Conservation (phyloP, 2,329 filamentous ascomycete species). For the Aspergillus bombycis region DNA sequence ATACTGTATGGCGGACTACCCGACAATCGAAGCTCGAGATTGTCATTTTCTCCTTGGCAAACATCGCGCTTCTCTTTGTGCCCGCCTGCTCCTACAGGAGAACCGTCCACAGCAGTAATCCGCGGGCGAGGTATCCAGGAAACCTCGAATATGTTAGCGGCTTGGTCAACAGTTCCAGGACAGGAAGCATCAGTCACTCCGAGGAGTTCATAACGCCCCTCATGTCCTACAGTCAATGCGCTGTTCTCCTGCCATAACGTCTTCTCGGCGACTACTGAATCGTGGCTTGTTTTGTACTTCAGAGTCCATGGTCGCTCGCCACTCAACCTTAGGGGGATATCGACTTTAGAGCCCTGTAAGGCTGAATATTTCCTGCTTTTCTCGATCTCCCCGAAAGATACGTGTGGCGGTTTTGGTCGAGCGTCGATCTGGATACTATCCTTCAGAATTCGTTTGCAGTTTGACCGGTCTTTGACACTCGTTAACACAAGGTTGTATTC, state of each 20-base stretch:
- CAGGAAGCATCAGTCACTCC: constrained; percentile 79
- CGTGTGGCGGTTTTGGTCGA: constrained; percentile 83
- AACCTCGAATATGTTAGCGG: constrained; percentile 75
- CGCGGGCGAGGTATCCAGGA: constrained; percentile 83
- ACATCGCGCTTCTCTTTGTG: constrained; percentile 76
- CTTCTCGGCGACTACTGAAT: constrained; percentile 54
- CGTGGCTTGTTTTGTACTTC: constrained; percentile 67
- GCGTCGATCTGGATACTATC: constrained; percentile 85
- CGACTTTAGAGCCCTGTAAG: constrained; percentile 73
- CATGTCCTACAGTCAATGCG: constrained; percentile 64
- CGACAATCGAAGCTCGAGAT: constrained; percentile 76
- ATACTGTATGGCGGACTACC: constrained; percentile 83
- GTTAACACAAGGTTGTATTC: constrained; percentile 87
- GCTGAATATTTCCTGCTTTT: constrained; percentile 74
- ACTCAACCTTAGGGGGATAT: constrained; percentile 80
- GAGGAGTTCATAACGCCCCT: constrained; percentile 78
- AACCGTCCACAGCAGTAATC: constrained; percentile 60
- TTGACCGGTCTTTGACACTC: constrained; percentile 81
- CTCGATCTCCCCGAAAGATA: constrained; percentile 81
- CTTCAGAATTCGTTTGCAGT: constrained; percentile 83
- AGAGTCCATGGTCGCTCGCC: constrained; percentile 85
- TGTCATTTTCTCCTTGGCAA: constrained; percentile 92
- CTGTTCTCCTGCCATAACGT: constrained; percentile 65
- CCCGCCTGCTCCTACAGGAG: constrained; percentile 54
- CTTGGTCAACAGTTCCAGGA: constrained; percentile 75